phyloP scores from a whole-genome alignment of 1,284 basidiomycete genomes.

The Cutaneotrichosporon curvatum region DNA sequence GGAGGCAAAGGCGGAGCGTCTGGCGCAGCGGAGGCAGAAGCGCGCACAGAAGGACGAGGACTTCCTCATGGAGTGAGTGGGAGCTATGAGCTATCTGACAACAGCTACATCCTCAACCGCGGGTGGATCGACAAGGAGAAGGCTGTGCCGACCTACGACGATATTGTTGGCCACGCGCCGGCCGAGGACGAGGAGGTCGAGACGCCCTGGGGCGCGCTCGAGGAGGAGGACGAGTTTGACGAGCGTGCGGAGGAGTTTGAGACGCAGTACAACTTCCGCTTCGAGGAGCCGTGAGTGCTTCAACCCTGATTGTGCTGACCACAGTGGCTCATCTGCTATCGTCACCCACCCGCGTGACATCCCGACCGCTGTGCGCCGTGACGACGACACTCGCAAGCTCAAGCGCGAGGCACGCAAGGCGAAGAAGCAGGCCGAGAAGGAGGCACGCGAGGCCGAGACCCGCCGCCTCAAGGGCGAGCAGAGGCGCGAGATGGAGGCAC shows the following conservation, averaged over 20 bases:
- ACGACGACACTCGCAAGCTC: constrained; percentile 70
- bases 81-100: not conserved
- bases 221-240: constrained; percentile 58
- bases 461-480: constrained; percentile 72
- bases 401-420: constrained; percentile 67
- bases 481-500: constrained; percentile 70
- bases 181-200: constrained; percentile 23
- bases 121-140: constrained; percentile 83
- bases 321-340: constrained; percentile 65
- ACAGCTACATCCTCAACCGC: constrained; percentile 85
- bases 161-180: constrained; percentile 52
- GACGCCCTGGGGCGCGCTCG: constrained; percentile 46
- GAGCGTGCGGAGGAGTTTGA: constrained; percentile 66
- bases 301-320: not conserved
- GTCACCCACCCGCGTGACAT: constrained; percentile 70
- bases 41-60: constrained; percentile 49
- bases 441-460: constrained; percentile 69
- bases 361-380: constrained; percentile 62
- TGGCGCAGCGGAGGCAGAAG: constrained; percentile 16
- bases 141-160: constrained; percentile 73
- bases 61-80: constrained; percentile 78
- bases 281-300: constrained; percentile 73
- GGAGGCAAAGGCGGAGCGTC: constrained; percentile 53
- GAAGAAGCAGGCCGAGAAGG: constrained; percentile 70
- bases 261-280: constrained; percentile 86